Percentiles rank a stretch among this genome's conserved stretches.
phyloP scores from a whole-genome alignment of 1,284 basidiomycete species.

The Pseudozyma hubeiensis region DNA sequence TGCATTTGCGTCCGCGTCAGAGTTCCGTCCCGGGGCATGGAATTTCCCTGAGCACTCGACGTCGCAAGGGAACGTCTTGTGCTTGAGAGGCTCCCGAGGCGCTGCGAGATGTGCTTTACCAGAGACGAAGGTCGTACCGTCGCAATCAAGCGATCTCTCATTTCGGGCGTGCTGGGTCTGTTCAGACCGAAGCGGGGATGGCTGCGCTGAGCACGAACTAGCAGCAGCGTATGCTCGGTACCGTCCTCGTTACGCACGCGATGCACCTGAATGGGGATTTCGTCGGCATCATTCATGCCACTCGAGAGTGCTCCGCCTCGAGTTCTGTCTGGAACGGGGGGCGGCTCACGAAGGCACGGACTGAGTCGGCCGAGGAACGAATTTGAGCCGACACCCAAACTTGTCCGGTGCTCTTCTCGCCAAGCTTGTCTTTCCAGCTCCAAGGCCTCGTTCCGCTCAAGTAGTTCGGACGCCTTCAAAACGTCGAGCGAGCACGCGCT shows the following conservation, averaged over 20 bases:
- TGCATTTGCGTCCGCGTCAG: background rate
- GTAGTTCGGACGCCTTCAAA: conserved; percentile 15
- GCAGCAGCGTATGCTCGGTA: conserved; percentile 22
- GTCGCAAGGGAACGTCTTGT: background rate
- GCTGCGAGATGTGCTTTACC: conserved; percentile 3
- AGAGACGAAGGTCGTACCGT: background rate
- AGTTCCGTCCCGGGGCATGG: no score
- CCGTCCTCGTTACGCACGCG: conserved; percentile 24
- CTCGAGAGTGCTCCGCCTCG: background rate
- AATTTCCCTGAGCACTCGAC: background rate
- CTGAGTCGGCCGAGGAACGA: conserved; percentile 15
- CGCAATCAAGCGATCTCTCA: background rate
- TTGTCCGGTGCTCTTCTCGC: conserved; percentile 21
- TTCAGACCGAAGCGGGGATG: background rate
- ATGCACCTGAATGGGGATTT: conserved; percentile 13
- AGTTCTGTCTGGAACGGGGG: background rate
- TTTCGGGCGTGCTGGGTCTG: conserved; percentile 22
- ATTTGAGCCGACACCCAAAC: conserved; percentile 3
- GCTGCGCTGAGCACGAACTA: conserved; percentile 13
- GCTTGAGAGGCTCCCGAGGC: conserved; percentile 1
- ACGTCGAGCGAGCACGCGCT: conserved; percentile 23
- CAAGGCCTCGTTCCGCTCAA: conserved; percentile 16
- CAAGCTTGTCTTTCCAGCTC: conserved; percentile 27
- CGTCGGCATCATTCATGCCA: no score
- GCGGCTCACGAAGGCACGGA: conserved; percentile 19